These are phyloP conservation scores for Crotalaria pallida DNA, from an alignment of 306 rosid genomes.

Conservation along the genomic window DNA sequence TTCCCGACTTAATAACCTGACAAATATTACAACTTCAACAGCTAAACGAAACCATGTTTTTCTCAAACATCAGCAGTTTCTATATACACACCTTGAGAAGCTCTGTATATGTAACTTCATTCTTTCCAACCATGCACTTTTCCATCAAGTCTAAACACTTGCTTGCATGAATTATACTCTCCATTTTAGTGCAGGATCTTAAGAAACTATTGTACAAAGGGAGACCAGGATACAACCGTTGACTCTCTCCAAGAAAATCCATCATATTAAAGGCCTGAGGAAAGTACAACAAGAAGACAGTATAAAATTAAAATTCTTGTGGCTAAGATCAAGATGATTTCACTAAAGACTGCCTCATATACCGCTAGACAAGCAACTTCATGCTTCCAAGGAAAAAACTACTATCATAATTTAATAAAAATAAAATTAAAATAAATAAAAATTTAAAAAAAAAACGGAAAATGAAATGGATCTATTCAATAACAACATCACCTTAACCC, in stretches of 20 bases:
- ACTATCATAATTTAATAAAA: no score
- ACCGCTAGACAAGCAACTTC: not conserved
- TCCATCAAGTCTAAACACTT: conserved; percentile 86
- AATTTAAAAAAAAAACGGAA: not conserved
- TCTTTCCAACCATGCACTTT: conserved; percentile 56
- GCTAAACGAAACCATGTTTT: not conserved
- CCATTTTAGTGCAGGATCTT: conserved; percentile 42
- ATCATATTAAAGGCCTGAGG: conserved; percentile 66
- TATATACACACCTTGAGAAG: conserved; percentile 65
- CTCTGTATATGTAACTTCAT: conserved; percentile 62
- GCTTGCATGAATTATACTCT: conserved; percentile 42
- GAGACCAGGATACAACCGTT: conserved; percentile 32
- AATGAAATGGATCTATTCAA: conserved; percentile 3
- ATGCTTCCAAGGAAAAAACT: no score
- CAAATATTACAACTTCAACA: conserved; percentile 3
- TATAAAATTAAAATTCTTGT: conserved; percentile 7
- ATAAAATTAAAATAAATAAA: no score
- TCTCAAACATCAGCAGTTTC: not conserved
- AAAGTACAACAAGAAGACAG: conserved; percentile 18
- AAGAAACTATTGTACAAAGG: conserved; percentile 54
- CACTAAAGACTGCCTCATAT: conserved; percentile 5
- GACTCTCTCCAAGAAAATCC: conserved; percentile 52
- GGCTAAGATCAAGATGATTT: conserved; percentile 7
- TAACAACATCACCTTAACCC: not conserved
- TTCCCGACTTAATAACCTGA: conserved; percentile 9